Conservation (phyloP, 345 rosid genomes). For the Diplotaxis tenuifolia region DNA sequence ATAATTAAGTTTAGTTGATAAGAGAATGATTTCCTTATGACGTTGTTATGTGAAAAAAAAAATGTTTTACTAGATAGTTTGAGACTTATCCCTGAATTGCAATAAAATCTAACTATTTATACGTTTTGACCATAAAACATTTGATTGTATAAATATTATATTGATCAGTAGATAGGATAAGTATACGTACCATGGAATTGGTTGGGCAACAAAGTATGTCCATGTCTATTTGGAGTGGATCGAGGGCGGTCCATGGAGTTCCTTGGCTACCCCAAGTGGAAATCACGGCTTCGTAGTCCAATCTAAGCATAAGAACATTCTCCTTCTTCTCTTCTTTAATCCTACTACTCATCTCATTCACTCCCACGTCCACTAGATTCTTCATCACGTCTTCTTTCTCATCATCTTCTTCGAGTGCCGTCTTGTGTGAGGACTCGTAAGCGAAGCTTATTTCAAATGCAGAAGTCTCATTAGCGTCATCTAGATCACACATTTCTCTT, state of each 20-base stretch:
- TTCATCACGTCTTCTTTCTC: background rate
- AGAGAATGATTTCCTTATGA: background rate
- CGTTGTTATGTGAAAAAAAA: background rate
- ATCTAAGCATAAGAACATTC: background rate
- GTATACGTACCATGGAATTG: background rate
- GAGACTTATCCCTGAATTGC: background rate
- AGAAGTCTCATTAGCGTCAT: background rate
- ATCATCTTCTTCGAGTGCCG: background rate
- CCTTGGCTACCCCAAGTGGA: background rate
- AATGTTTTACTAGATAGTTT: background rate
- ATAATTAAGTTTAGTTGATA: background rate
- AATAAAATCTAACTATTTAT: background rate
- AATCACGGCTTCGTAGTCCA: background rate
- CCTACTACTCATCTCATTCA: background rate
- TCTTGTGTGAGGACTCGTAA: background rate
- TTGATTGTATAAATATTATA: background rate
- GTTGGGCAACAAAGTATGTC: background rate
- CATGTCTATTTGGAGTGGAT: background rate
- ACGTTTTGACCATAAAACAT: background rate
- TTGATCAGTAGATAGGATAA: background rate
- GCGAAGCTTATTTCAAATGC: background rate
- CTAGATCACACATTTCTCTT: background rate
- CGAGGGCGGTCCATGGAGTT: background rate
- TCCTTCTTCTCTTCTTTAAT: background rate
- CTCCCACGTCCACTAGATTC: background rate